Conservation (phyloP, 2,329 filamentous ascomycete species). For the Trichoderma sp. region DNA sequence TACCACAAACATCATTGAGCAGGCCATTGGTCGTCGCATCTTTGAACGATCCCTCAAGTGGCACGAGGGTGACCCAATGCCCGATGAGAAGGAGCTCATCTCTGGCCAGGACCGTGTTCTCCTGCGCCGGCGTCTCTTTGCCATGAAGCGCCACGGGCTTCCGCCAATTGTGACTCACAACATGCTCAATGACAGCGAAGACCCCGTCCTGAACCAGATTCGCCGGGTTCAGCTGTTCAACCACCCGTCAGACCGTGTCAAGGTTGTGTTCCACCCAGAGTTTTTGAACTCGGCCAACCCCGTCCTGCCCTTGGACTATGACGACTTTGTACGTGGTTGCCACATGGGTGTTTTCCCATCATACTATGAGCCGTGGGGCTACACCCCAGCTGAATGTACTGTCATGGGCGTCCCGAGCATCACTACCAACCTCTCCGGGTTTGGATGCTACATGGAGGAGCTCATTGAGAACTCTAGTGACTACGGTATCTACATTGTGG, state of each 20-base stretch:
- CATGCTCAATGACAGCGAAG: conserved; percentile 91
- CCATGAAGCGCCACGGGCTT: conserved; percentile 88
- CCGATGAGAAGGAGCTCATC: conserved; percentile 95
- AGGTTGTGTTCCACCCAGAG: conserved; percentile 96
- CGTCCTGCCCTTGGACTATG: conserved; percentile 92
- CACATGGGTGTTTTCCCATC: conserved; percentile 95
- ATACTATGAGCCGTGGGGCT: conserved; percentile 99
- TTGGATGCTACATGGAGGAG: conserved; percentile 99
- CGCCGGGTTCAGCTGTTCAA: conserved; percentile 97
- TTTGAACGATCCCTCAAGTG: conserved; percentile 93
- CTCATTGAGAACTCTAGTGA: conserved; percentile 96
- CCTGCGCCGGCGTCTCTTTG: conserved; percentile 85
- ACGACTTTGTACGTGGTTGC: conserved; percentile 96
- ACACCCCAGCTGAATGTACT: conserved; percentile 96
- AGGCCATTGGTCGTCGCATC: conserved; percentile 86
- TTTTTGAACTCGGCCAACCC: conserved; percentile 96
- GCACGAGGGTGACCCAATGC: conserved; percentile 90
- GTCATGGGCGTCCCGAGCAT: conserved; percentile 99
- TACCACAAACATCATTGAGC: conserved; percentile 88
- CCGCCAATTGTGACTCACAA: conserved; percentile 98
- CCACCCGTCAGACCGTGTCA: conserved; percentile 89
- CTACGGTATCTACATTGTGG: conserved; percentile 98
- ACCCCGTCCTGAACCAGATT: conserved; percentile 93
- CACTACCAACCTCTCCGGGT: conserved; percentile 95
- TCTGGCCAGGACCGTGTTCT: conserved; percentile 89